Evolutionary conservation across 108 stramenopile species (phyloP).

Genomic region (Chaetoceros muelleri): DNA sequence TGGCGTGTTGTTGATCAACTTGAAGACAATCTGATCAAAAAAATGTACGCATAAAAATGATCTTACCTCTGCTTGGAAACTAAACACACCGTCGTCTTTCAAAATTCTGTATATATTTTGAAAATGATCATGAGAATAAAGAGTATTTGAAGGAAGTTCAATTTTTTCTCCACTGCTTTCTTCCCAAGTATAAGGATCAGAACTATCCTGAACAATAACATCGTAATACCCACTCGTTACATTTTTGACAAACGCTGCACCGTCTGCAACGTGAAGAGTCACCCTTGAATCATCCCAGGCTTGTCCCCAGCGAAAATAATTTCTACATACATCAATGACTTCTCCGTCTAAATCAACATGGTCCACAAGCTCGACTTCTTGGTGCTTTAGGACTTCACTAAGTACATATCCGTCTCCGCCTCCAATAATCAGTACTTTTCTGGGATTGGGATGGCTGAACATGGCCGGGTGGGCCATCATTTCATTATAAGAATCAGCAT

Average conservation of each 20-base stretch:
- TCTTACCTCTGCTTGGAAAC: conserved; percentile 15
- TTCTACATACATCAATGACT: conserved; percentile 48
- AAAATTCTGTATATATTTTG: conserved; percentile 34
- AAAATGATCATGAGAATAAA: conserved; percentile 56
- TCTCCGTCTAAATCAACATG: conserved; percentile 73
- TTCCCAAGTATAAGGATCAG: conserved; percentile 52
- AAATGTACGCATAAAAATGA: not conserved
- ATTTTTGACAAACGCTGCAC: conserved; percentile 47
- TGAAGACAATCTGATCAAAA: not conserved
- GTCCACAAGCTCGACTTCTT: conserved; percentile 45
- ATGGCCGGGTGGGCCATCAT: conserved; percentile 79
- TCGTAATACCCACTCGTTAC: conserved; percentile 37
- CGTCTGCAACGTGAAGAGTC: conserved; percentile 51
- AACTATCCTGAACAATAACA: conserved; percentile 73
- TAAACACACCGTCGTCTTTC: conserved; percentile 45
- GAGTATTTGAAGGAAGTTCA: conserved; percentile 42
- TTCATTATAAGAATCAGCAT: conserved; percentile 75
- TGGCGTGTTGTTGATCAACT: too few species aligned
- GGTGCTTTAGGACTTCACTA: conserved; percentile 41
- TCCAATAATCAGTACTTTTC: conserved; percentile 52
- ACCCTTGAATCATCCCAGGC: conserved; percentile 68
- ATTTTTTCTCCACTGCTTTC: conserved; percentile 35
- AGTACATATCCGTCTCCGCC: conserved; percentile 66
- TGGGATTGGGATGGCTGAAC: conserved; percentile 52
- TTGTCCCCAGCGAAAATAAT: conserved; percentile 55